Conservation (phyloP, 1,284 basidiomycete species). For the Bondarzewia mesenterica region DNA sequence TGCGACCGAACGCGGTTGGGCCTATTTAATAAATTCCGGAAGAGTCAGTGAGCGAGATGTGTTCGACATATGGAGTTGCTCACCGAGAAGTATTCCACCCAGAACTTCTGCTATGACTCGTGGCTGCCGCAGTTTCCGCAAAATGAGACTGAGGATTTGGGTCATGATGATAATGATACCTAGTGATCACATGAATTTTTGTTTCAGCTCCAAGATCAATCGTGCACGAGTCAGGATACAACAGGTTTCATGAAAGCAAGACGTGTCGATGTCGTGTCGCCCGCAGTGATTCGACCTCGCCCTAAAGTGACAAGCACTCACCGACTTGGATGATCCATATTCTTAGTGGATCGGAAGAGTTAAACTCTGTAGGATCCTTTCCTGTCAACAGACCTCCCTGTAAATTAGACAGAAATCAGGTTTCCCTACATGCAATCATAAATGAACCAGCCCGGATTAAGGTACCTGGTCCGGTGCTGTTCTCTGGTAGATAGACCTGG, state of each 20-base stretch:
- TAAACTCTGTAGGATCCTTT: constrained; percentile 62
- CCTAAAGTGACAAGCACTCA: constrained; percentile 23
- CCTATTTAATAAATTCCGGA: constrained; percentile 33
- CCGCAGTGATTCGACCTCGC: not conserved
- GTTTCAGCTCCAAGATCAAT: too few species aligned
- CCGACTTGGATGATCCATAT: constrained; percentile 89
- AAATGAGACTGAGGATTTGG: constrained; percentile 62
- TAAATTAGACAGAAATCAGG: not conserved
- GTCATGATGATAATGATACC: constrained; percentile 78
- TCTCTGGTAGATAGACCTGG: constrained; percentile 11
- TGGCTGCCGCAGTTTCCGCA: constrained; percentile 77
- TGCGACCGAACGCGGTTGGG: constrained; percentile 70
- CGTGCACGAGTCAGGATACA: not conserved
- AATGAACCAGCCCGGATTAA: not conserved
- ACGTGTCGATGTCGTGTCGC: too few species aligned
- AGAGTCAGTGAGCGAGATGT: not conserved
- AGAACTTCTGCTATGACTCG: constrained; percentile 84
- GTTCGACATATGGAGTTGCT: constrained; percentile 5
- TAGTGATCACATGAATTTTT: too few species aligned
- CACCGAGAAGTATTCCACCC: constrained; percentile 82
- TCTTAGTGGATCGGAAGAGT: constrained; percentile 66
- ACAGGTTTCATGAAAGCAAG: too few species aligned
- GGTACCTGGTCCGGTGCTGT: constrained; percentile 21
- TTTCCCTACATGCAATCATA: not conserved
- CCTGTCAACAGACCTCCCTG: constrained; percentile 70